phyloP scores from a whole-genome alignment of 1,284 basidiomycete genomes.

The Cutaneotrichosporon dermatis region DNA sequence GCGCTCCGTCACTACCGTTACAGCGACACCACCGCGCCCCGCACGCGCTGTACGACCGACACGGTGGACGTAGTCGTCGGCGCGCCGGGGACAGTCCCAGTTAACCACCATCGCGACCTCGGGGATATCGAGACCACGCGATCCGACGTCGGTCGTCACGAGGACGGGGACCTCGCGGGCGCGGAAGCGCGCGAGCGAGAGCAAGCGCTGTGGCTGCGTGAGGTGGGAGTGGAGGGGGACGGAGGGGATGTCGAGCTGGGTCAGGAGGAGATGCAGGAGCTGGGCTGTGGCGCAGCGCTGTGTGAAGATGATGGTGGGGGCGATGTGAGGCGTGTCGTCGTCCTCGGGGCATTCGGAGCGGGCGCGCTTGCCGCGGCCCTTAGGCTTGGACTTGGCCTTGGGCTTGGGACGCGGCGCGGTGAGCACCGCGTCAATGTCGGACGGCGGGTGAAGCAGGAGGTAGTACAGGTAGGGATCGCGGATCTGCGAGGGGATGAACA shows the following conservation, averaged over 20 bases:
- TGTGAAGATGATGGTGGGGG: conserved; percentile 95
- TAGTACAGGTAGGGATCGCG: conserved; percentile 90
- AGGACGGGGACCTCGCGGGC: conserved; percentile 83
- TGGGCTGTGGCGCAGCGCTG: conserved; percentile 81
- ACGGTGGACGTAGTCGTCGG: conserved; percentile 59
- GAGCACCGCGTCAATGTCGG: conserved; percentile 56
- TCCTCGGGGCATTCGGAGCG: conserved; percentile 38
- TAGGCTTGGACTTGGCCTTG: conserved; percentile 35
- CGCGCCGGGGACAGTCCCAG: conserved; percentile 77
- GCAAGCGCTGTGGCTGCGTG: conserved; percentile 76
- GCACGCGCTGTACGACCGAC: conserved; percentile 83
- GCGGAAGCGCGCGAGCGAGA: conserved; percentile 80
- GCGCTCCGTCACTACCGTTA: conserved; percentile 91
- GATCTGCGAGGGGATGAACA: conserved; percentile 91
- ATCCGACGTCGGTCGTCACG: conserved; percentile 91
- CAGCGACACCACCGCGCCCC: conserved; percentile 80
- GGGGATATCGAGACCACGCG: conserved; percentile 88
- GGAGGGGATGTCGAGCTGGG: conserved; percentile 73
- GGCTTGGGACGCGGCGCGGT: conserved; percentile 32
- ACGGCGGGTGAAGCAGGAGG: conserved; percentile 80
- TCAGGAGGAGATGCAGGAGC: conserved; percentile 75
- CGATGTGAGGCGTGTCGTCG: conserved; percentile 55
- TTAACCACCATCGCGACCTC: conserved; percentile 94
- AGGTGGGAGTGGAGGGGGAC: conserved; percentile 90
- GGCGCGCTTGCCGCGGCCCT: conserved; percentile 26